Evolutionary conservation across 2,329 filamentous ascomycete genomes (phyloP), one percentile per base, ranked within the genome.

Genomic region (Gaeumannomyces sp.): DNA sequence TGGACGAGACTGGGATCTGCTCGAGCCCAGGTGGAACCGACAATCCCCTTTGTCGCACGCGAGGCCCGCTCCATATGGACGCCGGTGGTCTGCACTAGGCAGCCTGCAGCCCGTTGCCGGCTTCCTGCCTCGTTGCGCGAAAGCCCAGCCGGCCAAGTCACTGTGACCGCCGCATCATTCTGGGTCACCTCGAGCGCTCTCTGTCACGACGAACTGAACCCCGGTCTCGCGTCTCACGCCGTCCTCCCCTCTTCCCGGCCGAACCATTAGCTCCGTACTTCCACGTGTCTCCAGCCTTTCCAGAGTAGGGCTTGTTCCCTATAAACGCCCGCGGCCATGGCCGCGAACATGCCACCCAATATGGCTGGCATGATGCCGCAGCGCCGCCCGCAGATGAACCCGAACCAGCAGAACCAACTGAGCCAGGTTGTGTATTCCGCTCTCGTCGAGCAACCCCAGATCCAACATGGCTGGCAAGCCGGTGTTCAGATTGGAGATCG

Each of bases 321-420:
- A 29, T 61, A 13, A 38, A 33, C 29, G 33, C 27, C 25, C 69
- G 80, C 80, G 78, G 81, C 81, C 76, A 86, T 87, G 84, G 83
- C 84, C 77, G 83, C 81, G 72, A 85, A 85, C 70, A 81, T 86
- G 76, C 80, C 62, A 28, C 62, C 45, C 19, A 53, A 63, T 29
- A 63, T 63, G 62, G 62, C 81, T 73, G 83, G 84, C 71, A 85
- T 86, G 83, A 79, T 76, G 72, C 76, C 75, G 67, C 77, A 76
- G 68, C 79, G 81, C 75, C 77, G 62, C 28, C 62, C 81, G 74
- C 83, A 84, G 71, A 85, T 86, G 82, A 78, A 76, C 72, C 76
- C 75, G 67, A 76, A 75, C 68, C 79, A 81, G 75, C 76, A 80
- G 67, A 77, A 75, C 68, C 79, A 81, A 74, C 76, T 81, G 73